phyloP scores from a whole-genome alignment of 2,329 filamentous ascomycete genomes.

The Penicillium sp. region DNA sequence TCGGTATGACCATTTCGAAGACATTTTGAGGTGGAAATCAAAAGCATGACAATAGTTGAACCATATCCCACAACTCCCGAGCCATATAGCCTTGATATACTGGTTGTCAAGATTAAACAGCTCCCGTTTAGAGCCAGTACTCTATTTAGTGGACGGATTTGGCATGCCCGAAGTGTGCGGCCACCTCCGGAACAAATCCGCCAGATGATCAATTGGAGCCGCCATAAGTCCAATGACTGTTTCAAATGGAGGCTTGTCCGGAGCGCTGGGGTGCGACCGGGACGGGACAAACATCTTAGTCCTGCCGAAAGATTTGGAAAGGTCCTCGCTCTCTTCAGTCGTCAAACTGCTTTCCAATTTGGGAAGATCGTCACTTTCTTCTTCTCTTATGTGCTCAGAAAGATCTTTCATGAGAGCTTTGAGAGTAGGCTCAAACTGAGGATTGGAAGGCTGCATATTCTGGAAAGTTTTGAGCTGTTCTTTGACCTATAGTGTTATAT shows the following conservation, averaged over 20 bases:
- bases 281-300: conserved; percentile 60
- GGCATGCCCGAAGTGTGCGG: conserved; percentile 32
- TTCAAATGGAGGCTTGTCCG: conserved; percentile 60
- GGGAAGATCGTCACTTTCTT: conserved; percentile 55
- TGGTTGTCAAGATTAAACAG: neutral
- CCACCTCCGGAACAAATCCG: conserved; percentile 58
- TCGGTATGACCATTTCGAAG: too few relatives aligned
- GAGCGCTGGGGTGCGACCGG: conserved; percentile 53
- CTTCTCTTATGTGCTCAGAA: conserved; percentile 53
- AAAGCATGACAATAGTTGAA: too few relatives aligned
- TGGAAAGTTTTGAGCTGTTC: conserved; percentile 55
- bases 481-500: conserved; percentile 49
- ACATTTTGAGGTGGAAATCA: too few relatives aligned
- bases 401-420: conserved; percentile 48
- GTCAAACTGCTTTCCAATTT: conserved; percentile 50
- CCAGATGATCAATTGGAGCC: conserved; percentile 61
- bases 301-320: conserved; percentile 46
- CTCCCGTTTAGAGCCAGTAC: neutral
- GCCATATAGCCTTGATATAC: neutral
- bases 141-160: conserved; percentile 16
- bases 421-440: conserved; percentile 48
- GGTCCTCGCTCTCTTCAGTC: conserved; percentile 9
- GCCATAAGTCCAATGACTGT: conserved; percentile 57
- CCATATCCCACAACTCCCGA: too few relatives aligned
- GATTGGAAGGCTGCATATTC: conserved; percentile 41